Evolutionary conservation across 2,329 filamentous ascomycete genomes (phyloP), one percentile per base, ranked within the genome.

Genomic region (Epichloe coenophiala): DNA sequence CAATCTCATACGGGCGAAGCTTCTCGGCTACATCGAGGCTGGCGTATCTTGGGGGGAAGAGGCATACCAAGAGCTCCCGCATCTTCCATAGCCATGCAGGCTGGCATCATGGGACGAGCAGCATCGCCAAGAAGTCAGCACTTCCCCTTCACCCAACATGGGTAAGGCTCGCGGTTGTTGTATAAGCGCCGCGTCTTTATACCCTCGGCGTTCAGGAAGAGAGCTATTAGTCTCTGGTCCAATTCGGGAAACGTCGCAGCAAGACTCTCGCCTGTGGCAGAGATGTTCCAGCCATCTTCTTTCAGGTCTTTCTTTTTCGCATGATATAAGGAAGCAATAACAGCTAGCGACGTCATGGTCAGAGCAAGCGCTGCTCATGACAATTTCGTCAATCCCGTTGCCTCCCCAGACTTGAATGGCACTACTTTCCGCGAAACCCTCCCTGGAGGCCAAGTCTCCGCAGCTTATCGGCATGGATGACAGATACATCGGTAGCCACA

Each of bases 391-490:
- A 52, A 61, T 64, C 49, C 77, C 73, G 35, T 76, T 70, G n/a
- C 81, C 80, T 35, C 80, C 80, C 80, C 80, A 84, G 64, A 81
- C 83, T 60, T 83, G 77, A 5, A 84, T 68, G 1, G 78, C 79
- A 33, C 63, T 68, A 61, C 81, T 65, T 36, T 72, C 58, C 0
- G 75, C 75, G 61, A 79, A 81, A 56, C 81, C 74, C 21, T 73
- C 81, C 74, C 21, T 73, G 68, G 0, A 83, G 70, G 2, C 79
- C 79, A 1, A 78, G n/a, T 47, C 68, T 67, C 15, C 74, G 68
- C 8, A 75, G 76, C 15, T 77, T 69, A 31, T 75, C 73, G 1
- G 76, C 77, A 41, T 61, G 62, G 45, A 83, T 76, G 58, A 81
- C 83, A 51, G 58, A 81, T 83, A 51, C 76, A 71, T 55, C 81